Evolutionary conservation across 768 basidiomycete genomes (phyloP).

Genomic region (Mrakia frigida): DNA sequence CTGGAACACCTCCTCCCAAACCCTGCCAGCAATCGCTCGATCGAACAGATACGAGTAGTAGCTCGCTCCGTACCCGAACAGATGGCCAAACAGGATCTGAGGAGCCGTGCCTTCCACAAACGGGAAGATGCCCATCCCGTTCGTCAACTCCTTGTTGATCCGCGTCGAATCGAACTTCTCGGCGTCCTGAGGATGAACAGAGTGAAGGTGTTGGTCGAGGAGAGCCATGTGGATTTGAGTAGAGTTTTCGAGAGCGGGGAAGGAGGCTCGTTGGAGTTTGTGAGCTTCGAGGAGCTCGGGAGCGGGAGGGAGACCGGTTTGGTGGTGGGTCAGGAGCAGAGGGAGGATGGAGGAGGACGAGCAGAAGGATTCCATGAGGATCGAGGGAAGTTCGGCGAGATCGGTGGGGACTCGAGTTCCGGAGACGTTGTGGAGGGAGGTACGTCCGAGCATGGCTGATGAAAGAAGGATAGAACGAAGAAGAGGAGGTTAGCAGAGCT

Average conservation of each 20-base stretch:
- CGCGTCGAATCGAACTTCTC: constrained; percentile 69
- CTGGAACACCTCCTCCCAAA: constrained; percentile 71
- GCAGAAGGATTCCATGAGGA: constrained; percentile 97
- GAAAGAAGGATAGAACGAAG: constrained; percentile 10
- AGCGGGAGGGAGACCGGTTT: constrained; percentile 44
- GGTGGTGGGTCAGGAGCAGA: constrained; percentile 51
- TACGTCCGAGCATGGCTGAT: constrained; percentile 92
- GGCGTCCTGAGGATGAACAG: constrained; percentile 50
- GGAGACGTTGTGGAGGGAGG: constrained; percentile 94
- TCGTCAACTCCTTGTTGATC: constrained; percentile 54
- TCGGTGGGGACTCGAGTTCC: constrained; percentile 98
- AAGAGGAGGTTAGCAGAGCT: not conserved
- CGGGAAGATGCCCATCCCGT: constrained; percentile 66
- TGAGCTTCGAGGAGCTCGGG: constrained; percentile 41
- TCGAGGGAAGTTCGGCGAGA: constrained; percentile 95
- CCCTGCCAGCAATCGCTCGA: constrained; percentile 86
- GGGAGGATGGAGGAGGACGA: constrained; percentile 75
- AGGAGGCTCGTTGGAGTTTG: constrained; percentile 38
- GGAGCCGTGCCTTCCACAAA: constrained; percentile 79
- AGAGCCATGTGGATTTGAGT: constrained; percentile 82
- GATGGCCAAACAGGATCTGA: constrained; percentile 92
- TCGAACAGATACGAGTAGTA: constrained; percentile 98
- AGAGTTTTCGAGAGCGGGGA: constrained; percentile 71
- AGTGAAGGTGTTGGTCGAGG: constrained; percentile 87
- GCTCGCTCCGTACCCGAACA: constrained; percentile 93